These are phyloP conservation scores for Ophiorrhiza pumila DNA, from an alignment of 257 asterid genomes.

Conservation along the genomic window DNA sequence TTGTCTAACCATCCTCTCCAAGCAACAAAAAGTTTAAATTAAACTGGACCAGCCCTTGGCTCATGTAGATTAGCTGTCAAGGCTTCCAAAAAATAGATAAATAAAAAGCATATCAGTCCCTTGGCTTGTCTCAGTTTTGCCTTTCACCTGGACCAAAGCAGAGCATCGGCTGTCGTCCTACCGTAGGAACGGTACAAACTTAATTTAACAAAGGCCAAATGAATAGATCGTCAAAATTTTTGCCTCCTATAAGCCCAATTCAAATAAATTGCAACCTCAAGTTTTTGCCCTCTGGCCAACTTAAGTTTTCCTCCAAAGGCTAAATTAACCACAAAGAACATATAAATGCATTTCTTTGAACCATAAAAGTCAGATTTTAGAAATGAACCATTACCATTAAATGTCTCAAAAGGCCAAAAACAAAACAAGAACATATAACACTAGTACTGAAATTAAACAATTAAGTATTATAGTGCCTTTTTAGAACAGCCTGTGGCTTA, in stretches of 20 bases:
- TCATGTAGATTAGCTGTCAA: background rate
- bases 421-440: background rate
- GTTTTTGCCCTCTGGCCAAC: background rate
- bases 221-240: too few relatives aligned
- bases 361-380: too few relatives aligned
- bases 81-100: background rate
- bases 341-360: background rate
- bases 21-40: background rate
- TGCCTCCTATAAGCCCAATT: background rate
- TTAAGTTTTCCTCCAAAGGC: background rate
- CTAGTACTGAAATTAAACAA: background rate
- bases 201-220: too few relatives aligned
- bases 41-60: background rate
- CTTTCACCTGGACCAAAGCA: too few relatives aligned
- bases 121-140: background rate
- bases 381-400: background rate
- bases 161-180: too few relatives aligned
- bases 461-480: background rate
- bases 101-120: background rate
- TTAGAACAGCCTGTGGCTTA: too few relatives aligned
- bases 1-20: background rate
- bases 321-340: background rate
- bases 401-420: background rate
- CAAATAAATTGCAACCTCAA: background rate
- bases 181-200: too few relatives aligned